Base-by-base conservation (phyloP, 78 protist species). In the Dictyostelium capitatum region DNA sequence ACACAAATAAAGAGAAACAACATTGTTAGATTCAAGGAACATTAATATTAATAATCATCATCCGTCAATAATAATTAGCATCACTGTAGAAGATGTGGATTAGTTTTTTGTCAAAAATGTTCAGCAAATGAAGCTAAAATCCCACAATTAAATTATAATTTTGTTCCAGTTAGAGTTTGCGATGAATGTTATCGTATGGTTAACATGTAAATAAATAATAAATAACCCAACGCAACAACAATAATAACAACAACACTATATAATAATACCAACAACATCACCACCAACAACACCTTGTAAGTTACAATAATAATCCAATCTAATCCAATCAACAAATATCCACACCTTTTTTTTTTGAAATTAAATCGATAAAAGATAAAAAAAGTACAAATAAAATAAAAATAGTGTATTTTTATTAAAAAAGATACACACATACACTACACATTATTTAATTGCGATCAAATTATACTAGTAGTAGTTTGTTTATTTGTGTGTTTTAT, bases 21-120 rank as follows among this genome's bases (percentile, higher is more conserved):
- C 15, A 59, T 59, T 19, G 43, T 1, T 37, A 37, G 43, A 37
- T 37, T 37, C 43, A 37, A 37, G 43, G 43, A 37, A 37, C 43
- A 37, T 37, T 37, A 37, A 37, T 37, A 37, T 37, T 37, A 37
- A 37, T 56, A 48, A 51, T 78, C 17, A 48, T 30, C n/a, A n/a
- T n/a, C n/a, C n/a, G n/a, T n/a, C 43, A 37, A 19, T 32, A 32
- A 67, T 28, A 41, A 74, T 28, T 77, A 87, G 92, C 92, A 87
- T 77, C 92, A 87, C 25, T 87, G 92, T 77, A 74, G 92, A 51
- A 74, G 92, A 77, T 87, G 92, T 77, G 92, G 92, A 47, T 64
- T 77, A 47, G 83, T 87, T 6, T 87, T 87, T 77, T 87, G 92
- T 77, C 74, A 87, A 30, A 87, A 79, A 77, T 87, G 92, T 70